Evolutionary conservation across 1,284 basidiomycete genomes (phyloP).

Genomic region (Tremellales sp.): DNA sequence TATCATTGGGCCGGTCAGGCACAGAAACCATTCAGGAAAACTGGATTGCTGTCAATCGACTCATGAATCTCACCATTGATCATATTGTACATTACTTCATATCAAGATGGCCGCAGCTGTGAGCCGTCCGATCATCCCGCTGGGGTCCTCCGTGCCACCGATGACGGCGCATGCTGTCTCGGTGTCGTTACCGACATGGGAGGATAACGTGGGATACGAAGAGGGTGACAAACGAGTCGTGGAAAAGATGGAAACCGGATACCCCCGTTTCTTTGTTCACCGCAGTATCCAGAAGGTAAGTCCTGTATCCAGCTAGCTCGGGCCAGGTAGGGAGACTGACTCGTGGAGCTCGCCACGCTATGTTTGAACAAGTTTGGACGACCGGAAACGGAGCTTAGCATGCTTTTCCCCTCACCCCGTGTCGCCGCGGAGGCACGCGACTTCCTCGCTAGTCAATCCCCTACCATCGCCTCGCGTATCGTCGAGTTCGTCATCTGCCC

Average conservation of each 20-base stretch:
- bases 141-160: constrained; percentile 50
- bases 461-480: constrained; percentile 58
- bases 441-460: constrained; percentile 60
- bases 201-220: constrained; percentile 90
- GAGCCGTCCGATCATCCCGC: constrained; percentile 31
- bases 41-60: background rate
- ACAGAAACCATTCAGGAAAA: background rate
- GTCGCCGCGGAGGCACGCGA: constrained; percentile 69
- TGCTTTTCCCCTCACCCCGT: constrained; percentile 70
- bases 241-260: constrained; percentile 84
- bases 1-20: no score
- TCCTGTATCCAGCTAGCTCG: background rate
- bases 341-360: constrained; percentile 66
- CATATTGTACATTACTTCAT: background rate
- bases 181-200: constrained; percentile 94
- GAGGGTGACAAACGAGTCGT: constrained; percentile 81
- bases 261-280: constrained; percentile 96
- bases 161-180: constrained; percentile 80
- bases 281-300: constrained; percentile 77
- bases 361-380: constrained; percentile 73
- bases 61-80: background rate
- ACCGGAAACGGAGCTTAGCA: constrained; percentile 61
- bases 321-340: background rate
- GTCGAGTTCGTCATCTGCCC: constrained; percentile 72
- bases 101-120: constrained; percentile 13